Evolutionary conservation across 345 rosid genomes (phyloP).

Genomic region (Raphanus sativus): DNA sequence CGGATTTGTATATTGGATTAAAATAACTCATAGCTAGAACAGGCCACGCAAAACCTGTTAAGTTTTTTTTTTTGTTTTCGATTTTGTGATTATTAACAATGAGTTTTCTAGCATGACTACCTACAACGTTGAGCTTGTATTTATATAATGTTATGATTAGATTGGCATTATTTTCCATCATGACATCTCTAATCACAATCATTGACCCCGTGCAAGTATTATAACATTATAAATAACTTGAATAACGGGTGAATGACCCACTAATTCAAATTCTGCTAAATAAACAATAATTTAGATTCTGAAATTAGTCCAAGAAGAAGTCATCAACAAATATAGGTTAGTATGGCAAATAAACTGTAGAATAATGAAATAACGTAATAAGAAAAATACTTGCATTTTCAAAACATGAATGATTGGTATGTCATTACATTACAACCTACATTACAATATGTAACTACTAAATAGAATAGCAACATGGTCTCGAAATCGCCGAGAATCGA

Average conservation of each 20-base stretch:
- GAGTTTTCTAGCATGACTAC: slow-evolving; percentile 19
- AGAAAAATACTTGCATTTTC: neutral
- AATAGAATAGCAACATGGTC: slow-evolving; percentile 13
- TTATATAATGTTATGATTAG: neutral
- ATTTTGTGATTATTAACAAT: neutral
- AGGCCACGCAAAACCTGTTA: slow-evolving; percentile 11
- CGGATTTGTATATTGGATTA: neutral
- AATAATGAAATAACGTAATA: neutral
- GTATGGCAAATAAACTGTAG: neutral
- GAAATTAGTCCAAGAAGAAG: neutral
- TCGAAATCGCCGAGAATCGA: slow-evolving; percentile 29
- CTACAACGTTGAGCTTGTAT: slow-evolving; percentile 8
- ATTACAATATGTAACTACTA: neutral
- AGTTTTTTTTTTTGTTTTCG: neutral
- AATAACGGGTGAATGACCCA: slow-evolving; percentile 1
- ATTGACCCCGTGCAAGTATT: slow-evolving; percentile 11
- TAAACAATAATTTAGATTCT: neutral
- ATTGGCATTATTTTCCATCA: slow-evolving; percentile 6
- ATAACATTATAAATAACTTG: slow-evolving; percentile 3
- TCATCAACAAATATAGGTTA: neutral
- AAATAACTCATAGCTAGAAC: neutral
- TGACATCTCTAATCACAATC: slow-evolving; percentile 13
- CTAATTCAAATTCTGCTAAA: neutral
- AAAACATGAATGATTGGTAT: neutral
- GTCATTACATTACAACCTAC: neutral